These are phyloP conservation scores for Puccinellia tenuiflora DNA, from an alignment of 176 grass and related monocot species.

Conservation along the genomic window DNA sequence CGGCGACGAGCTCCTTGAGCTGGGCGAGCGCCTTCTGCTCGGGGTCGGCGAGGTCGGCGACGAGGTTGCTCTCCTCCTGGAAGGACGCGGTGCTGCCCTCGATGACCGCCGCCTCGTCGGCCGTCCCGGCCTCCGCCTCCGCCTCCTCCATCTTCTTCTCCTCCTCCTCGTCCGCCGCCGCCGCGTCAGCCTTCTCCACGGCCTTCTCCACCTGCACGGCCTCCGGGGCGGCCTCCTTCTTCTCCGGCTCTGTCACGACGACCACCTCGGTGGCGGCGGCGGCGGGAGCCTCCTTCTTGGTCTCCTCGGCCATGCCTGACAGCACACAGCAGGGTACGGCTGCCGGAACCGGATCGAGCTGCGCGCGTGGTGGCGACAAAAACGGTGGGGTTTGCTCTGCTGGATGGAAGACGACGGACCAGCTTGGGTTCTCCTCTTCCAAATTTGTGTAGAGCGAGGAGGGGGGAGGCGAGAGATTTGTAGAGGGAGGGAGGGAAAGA, in stretches of 20 bases:
- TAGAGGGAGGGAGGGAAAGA: not conserved
- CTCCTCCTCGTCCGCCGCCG: slow-evolving; percentile 30
- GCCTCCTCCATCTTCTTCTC: slow-evolving; percentile 28
- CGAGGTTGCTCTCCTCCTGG: slow-evolving; percentile 60
- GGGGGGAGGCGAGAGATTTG: slow-evolving; percentile 22
- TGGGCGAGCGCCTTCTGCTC: slow-evolving; percentile 54
- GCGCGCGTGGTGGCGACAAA: slow-evolving; percentile 7
- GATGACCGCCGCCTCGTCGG: slow-evolving; percentile 35
- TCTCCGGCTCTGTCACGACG: not conserved
- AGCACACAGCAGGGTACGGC: no score
- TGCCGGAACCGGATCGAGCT: not conserved
- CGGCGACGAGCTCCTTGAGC: slow-evolving; percentile 56
- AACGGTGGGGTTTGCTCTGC: not conserved
- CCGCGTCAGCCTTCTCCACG: not conserved
- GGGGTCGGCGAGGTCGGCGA: slow-evolving; percentile 44
- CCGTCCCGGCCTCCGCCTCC: not conserved
- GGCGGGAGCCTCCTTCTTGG: slow-evolving; percentile 18
- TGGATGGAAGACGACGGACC: no score
- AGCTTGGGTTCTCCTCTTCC: no score
- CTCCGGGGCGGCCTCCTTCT: not conserved
- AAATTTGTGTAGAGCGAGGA: not conserved
- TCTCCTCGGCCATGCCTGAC: slow-evolving; percentile 39
- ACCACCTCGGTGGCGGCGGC: slow-evolving; percentile 3
- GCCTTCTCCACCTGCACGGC: slow-evolving; percentile 3
- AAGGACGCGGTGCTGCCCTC: slow-evolving; percentile 35